phyloP scores from a whole-genome alignment of 2,329 filamentous ascomycete species.

The Xylaria multiplex region DNA sequence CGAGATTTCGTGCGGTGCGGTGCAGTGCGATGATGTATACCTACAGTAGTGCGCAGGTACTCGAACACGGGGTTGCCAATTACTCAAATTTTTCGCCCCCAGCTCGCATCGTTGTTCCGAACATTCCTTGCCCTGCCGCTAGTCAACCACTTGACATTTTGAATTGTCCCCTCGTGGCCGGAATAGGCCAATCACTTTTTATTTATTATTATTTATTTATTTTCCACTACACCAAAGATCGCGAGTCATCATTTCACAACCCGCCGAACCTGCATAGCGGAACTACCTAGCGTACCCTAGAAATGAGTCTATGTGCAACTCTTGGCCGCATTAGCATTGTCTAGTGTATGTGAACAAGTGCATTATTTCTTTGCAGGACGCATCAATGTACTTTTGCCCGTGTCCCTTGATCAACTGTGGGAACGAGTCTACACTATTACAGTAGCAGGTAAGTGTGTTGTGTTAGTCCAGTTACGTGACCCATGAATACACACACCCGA shows the following conservation, averaged over 20 bases:
- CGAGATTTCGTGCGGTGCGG: neutral
- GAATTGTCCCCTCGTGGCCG: neutral
- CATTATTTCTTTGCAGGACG: neutral
- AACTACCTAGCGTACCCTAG: constrained; percentile 2
- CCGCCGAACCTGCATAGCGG: constrained; percentile 16
- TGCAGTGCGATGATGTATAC: no score
- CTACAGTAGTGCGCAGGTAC: no score
- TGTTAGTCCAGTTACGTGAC: neutral
- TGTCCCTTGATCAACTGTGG: neutral
- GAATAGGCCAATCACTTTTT: neutral
- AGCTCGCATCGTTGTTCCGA: constrained; percentile 1
- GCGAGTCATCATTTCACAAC: constrained; percentile 7
- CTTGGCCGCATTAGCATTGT: constrained; percentile 10
- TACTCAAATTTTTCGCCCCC: no score
- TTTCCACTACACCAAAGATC: neutral
- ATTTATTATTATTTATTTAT: no score
- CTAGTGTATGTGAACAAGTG: neutral
- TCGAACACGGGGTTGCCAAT: no score
- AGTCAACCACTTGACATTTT: neutral
- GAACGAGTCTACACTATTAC: neutral
- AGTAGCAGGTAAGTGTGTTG: no score
- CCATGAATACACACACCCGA: neutral
- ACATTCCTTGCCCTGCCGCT: no score
- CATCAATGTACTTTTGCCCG: neutral
- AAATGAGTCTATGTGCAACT: constrained; percentile 14